Conservation (phyloP, 768 basidiomycete species). For the Podaxis sp. region DNA sequence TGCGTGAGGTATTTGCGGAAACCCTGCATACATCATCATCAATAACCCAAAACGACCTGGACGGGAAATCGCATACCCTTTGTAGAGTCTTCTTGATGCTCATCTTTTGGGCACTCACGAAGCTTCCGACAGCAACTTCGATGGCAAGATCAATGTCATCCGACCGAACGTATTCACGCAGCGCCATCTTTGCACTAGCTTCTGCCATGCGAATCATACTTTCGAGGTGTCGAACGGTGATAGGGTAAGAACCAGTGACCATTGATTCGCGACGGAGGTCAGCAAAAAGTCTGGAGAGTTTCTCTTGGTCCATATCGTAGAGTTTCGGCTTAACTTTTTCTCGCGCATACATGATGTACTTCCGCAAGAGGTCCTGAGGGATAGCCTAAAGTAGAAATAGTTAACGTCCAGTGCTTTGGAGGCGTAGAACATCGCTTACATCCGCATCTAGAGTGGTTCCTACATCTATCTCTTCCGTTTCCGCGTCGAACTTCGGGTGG, state of each 20-base stretch:
- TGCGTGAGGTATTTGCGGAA: slow-evolving; percentile 98
- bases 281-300: slow-evolving; percentile 89
- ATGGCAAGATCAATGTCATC: slow-evolving; percentile 99
- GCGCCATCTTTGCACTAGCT: slow-evolving; percentile 97
- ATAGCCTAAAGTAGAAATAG: slow-evolving; percentile 63
- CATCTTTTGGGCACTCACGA: slow-evolving; percentile 96
- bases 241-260: slow-evolving; percentile 98
- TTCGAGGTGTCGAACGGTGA: slow-evolving; percentile 96
- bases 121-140: slow-evolving; percentile 91
- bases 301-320: slow-evolving; percentile 94
- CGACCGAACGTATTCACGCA: slow-evolving; percentile 91
- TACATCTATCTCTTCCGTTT: slow-evolving; percentile 91
- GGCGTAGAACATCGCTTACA: slow-evolving; percentile 46
- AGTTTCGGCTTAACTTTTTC: slow-evolving; percentile 92
- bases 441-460: slow-evolving; percentile 86
- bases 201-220: slow-evolving; percentile 99
- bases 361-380: slow-evolving; percentile 92
- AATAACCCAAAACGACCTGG: slow-evolving; percentile 6
- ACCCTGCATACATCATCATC: slow-evolving; percentile 47
- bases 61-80: slow-evolving; percentile 53
- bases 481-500: slow-evolving; percentile 89
- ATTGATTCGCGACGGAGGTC: slow-evolving; percentile 95
- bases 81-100: slow-evolving; percentile 98
- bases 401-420: slow-evolving; percentile 3
- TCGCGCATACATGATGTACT: slow-evolving; percentile 99